Percentiles rank a stretch among this genome's conserved stretches.
Evolutionary conservation across 139 green algal species (phyloP).

Genomic region (Mesostigma viride): DNA sequence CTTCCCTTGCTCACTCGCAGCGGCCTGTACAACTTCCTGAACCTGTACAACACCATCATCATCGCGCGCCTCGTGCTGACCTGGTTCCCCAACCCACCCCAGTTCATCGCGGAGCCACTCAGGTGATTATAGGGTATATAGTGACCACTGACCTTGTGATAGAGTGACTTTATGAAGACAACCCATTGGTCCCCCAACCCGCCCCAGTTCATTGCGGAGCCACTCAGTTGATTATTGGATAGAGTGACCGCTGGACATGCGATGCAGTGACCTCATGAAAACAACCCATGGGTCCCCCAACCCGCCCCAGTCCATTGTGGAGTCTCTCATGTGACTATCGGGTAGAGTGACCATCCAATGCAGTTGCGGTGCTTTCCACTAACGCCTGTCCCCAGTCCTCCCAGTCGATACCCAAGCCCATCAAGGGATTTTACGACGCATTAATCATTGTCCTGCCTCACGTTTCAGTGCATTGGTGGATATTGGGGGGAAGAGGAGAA

Average conservation of each 20-base stretch:
- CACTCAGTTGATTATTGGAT: slow-evolving; percentile 46
- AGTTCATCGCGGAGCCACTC: slow-evolving; percentile 58
- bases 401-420: no score
- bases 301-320: slow-evolving; percentile 56
- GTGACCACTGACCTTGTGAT: no score
- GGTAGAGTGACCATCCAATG: no score
- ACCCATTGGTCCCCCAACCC: slow-evolving; percentile 96
- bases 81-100: slow-evolving; percentile 88
- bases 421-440: no score
- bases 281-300: slow-evolving; percentile 99
- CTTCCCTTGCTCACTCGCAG: neutral
- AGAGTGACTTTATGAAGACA: no score
- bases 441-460: no score
- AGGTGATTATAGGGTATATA: slow-evolving; percentile 17
- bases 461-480: no score
- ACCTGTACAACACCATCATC: slow-evolving; percentile 91
- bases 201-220: slow-evolving; percentile 56
- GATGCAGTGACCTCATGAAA: no score
- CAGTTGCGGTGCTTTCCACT: no score
- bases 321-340: slow-evolving; percentile 50
- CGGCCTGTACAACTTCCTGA: slow-evolving; percentile 38
- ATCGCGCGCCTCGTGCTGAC: slow-evolving; percentile 86
- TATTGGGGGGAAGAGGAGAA: no score
- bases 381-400: no score
- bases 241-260: neutral